Conservation (phyloP, 805 yeast genomes). For the Candida nemodendra region DNA sequence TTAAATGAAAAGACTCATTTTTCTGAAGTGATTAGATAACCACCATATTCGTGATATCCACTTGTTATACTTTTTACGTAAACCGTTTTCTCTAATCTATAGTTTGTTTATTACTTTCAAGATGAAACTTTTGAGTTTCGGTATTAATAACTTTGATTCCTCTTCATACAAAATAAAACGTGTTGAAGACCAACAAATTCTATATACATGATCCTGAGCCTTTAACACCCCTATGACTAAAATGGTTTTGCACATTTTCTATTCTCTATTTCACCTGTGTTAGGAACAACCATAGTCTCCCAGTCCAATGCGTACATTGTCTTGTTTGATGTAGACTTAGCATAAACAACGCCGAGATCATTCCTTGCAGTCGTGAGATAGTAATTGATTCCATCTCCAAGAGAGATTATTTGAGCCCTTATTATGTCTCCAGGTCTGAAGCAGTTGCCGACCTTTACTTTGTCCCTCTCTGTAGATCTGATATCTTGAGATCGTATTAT, state of each 20-base stretch:
- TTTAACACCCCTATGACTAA: no score
- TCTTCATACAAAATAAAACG: no score
- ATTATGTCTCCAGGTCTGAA: constrained; percentile 93
- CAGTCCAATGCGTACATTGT: constrained; percentile 89
- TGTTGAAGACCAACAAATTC: no score
- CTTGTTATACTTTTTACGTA: no score
- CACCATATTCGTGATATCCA: no score
- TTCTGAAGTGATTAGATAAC: no score
- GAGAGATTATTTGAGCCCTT: constrained; percentile 74
- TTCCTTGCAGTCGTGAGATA: constrained; percentile 86
- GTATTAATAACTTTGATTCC: no score
- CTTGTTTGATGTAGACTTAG: constrained; percentile 68
- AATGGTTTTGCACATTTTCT: constrained; percentile 94
- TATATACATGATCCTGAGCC: no score
- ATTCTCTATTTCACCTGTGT: constrained; percentile 69
- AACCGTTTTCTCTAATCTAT: neutral
- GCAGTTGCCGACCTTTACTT: constrained; percentile 72
- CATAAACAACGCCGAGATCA: constrained; percentile 92
- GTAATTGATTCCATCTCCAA: constrained; percentile 93
- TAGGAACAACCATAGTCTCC: constrained; percentile 87
- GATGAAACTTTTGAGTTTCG: no score
- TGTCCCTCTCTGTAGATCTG: constrained; percentile 87
- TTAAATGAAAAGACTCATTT: constrained; percentile 33
- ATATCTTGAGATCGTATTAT: constrained; percentile 84
- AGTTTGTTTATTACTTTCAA: neutral